A percentile compares a stretch with the other conserved stretches of the same genome.
These are phyloP conservation scores for Umbelopsis ramanniana DNA, from an alignment of 192 early-diverging fungal genomes.

Conservation along the genomic window DNA sequence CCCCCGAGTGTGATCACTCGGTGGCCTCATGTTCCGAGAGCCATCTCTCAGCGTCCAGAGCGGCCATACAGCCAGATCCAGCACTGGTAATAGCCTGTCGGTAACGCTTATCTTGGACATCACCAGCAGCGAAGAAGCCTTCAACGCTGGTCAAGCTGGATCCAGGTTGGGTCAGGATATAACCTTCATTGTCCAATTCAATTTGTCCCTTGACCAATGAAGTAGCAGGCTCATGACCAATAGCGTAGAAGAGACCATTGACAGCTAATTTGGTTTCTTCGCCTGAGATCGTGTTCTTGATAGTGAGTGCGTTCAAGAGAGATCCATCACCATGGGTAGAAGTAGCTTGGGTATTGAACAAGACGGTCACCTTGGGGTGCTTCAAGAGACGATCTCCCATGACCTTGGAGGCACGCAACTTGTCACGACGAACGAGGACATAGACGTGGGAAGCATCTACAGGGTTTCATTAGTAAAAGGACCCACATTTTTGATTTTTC, in stretches of 20 bases:
- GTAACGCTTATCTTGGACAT: slow-evolving; percentile 96
- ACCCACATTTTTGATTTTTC: too few species aligned
- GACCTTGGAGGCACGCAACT: slow-evolving; percentile 94
- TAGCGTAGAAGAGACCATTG: slow-evolving; percentile 97
- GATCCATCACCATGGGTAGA: slow-evolving; percentile 87
- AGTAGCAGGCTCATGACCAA: slow-evolving; percentile 94
- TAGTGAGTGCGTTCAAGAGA: slow-evolving; percentile 72
- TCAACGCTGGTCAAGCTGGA: slow-evolving; percentile 82
- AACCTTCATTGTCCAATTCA: slow-evolving; percentile 85
- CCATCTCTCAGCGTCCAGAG: slow-evolving; percentile 96
- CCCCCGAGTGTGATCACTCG: slow-evolving; percentile 20
- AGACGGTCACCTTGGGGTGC: slow-evolving; percentile 91
- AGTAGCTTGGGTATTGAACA: slow-evolving; percentile 88
- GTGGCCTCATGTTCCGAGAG: slow-evolving; percentile 66
- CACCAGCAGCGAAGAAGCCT: slow-evolving; percentile 97
- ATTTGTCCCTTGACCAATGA: slow-evolving; percentile 76
- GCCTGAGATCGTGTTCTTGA: slow-evolving; percentile 79
- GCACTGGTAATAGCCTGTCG: slow-evolving; percentile 98
- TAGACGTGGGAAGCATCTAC: slow-evolving; percentile 85
- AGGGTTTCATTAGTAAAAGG: too few species aligned
- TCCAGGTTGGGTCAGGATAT: slow-evolving; percentile 82
- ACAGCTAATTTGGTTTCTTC: slow-evolving; percentile 69
- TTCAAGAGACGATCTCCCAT: slow-evolving; percentile 87
- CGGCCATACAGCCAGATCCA: slow-evolving; percentile 97
- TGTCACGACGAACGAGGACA: slow-evolving; percentile 92